Percentiles rank a stretch among this genome's conserved stretches.
Conservation (phyloP, 2,329 filamentous ascomycete species). For the Aspergillus thermomutatus region DNA sequence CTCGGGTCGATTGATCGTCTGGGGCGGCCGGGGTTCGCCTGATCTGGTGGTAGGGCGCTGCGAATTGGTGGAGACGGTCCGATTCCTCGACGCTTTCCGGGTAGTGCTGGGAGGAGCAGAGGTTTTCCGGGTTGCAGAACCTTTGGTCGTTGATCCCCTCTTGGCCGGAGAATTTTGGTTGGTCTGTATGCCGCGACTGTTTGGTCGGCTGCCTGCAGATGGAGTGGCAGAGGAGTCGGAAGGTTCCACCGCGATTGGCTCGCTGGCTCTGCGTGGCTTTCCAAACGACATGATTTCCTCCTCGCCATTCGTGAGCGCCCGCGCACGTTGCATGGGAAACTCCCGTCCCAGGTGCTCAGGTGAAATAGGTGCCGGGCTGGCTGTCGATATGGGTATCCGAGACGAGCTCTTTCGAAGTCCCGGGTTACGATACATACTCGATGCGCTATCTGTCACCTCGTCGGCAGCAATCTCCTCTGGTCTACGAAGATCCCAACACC, state of each 20-base stretch:
- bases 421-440: constrained; percentile 53
- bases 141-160: constrained; percentile 25
- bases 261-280: constrained; percentile 67
- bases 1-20: constrained; percentile 69
- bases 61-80: constrained; percentile 33
- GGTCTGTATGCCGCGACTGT: constrained; percentile 27
- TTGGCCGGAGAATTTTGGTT: constrained; percentile 29
- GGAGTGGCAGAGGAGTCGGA: constrained; percentile 22
- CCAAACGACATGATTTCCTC: constrained; percentile 58
- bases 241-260: constrained; percentile 33
- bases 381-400: constrained; percentile 80
- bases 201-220: constrained; percentile 28
- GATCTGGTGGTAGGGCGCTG: constrained; percentile 62
- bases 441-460: constrained; percentile 31
- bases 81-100: constrained; percentile 37
- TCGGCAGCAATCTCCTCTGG: constrained; percentile 72
- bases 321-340: constrained; percentile 61
- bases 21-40: constrained; percentile 52
- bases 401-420: constrained; percentile 62
- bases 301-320: constrained; percentile 57
- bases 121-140: constrained; percentile 33
- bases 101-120: constrained; percentile 33
- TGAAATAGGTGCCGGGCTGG: constrained; percentile 73
- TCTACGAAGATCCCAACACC: constrained; percentile 68
- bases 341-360: constrained; percentile 71